Conservation (phyloP, 192 early-diverging fungal species). For the Mortierella antarctica region DNA sequence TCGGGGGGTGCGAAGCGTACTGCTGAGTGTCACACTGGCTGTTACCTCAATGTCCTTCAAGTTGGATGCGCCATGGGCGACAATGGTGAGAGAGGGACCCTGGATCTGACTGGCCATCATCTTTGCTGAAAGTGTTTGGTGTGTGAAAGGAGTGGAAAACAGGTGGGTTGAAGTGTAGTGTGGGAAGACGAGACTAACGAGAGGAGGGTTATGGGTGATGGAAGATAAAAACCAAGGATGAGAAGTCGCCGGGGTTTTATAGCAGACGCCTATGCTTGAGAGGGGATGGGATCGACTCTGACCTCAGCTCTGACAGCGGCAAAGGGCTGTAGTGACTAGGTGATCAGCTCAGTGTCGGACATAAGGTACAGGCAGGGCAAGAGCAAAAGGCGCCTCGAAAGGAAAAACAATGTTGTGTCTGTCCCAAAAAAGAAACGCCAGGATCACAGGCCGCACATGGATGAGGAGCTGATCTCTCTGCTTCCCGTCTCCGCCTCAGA, state of each 20-base stretch:
- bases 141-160: neutral
- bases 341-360: too few species aligned
- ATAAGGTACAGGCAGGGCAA: too few species aligned
- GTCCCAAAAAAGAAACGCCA: too few species aligned
- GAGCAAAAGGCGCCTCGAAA: too few species aligned
- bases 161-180: neutral
- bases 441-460: too few species aligned
- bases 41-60: slow-evolving; percentile 54
- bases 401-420: too few species aligned
- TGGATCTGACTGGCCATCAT: slow-evolving; percentile 24
- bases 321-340: too few species aligned
- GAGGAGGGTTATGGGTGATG: neutral
- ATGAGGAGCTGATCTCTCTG: too few species aligned
- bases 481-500: too few species aligned
- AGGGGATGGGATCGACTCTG: too few species aligned
- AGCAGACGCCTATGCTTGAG: too few species aligned
- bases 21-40: neutral
- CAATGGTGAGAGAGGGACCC: slow-evolving; percentile 45
- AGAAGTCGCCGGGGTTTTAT: neutral
- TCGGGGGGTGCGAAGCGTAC: neutral
- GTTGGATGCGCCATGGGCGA: slow-evolving; percentile 44
- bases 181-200: neutral
- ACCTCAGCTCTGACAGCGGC: too few species aligned
- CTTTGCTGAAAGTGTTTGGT: neutral
- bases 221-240: neutral